Base-by-base conservation (phyloP, 768 basidiomycete species). In the Astraeus odoratus region DNA sequence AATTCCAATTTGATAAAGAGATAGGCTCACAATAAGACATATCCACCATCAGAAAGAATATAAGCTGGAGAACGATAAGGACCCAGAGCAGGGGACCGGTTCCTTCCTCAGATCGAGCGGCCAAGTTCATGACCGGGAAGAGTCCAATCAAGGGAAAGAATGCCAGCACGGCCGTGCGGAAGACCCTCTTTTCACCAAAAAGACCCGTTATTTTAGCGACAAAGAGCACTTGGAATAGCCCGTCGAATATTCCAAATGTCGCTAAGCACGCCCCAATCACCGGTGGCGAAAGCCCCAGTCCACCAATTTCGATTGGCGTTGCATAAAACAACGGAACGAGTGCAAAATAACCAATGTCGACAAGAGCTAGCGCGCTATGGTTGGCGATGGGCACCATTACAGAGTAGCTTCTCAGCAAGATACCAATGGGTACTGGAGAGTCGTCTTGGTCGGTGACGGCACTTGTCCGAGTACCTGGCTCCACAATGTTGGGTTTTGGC, bases 311-410 rank as follows among this genome's bases (percentile, higher is more conserved):
- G 4, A 67, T 52, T 2, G 64, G 56, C 23, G 58, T 56, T 24
- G 62, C 52, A 12, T 58, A 61, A 49, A 63, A 68, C 27, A 68
- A 47, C 1, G 69, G 66, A 6, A 54, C 22, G 10, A 71, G 31
- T 3, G 81, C 73, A 34, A 75, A 76, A 51, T 76, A 76, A 8
- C 78, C 60, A 35, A 86, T 83, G 44, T 86, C 83, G 40, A 81
- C 62, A 9, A 86, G 66, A 4, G 82, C 73, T 19, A 81, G 68
- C 23, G 63, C 60, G 6, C 76, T 78, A 57, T 87, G 87, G 55
- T 80, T 83, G 9, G 67, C 66, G 4, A 75, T 71, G 10, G 81
- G 73, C 39, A 80, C 59, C 19, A 83, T 51, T 2, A 88, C 81
- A 15, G 66, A 71, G 3, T 65, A 70, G 15, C 69, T 75, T 24